These are phyloP conservation scores for Citrus cavaleriei DNA, from an alignment of 345 rosid species.

Conservation along the genomic window DNA sequence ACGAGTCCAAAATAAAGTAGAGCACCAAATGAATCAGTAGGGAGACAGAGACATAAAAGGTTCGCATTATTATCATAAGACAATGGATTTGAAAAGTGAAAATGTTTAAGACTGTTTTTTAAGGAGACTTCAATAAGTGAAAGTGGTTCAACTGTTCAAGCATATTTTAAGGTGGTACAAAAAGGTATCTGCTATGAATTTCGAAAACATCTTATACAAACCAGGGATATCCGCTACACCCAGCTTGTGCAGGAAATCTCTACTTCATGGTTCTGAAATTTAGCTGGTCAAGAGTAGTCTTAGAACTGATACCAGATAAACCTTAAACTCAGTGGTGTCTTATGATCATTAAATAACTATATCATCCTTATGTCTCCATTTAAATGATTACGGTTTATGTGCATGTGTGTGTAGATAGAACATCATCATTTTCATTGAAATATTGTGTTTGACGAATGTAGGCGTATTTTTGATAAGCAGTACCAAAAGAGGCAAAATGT, in stretches of 20 bases:
- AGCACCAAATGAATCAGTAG: not conserved
- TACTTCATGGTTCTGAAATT: not conserved
- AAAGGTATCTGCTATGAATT: not conserved
- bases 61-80: not conserved
- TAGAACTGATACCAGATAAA: not conserved
- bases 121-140: not conserved
- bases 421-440: too few species aligned
- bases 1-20: not conserved
- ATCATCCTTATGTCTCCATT: not conserved
- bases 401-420: too few species aligned
- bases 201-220: not conserved
- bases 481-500: too few species aligned
- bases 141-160: not conserved
- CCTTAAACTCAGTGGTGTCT: not conserved
- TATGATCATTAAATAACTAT: not conserved
- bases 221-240: not conserved
- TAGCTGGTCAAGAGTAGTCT: not conserved
- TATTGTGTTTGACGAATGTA: too few species aligned
- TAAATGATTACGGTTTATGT: too few species aligned
- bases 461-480: too few species aligned
- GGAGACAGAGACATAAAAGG: not conserved
- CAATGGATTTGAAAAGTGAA: not conserved
- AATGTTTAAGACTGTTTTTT: not conserved
- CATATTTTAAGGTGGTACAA: not conserved
- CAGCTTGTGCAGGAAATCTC: not conserved